Base-by-base conservation (phyloP, 140 eudicot species). In the Stevia rebaudiana region DNA sequence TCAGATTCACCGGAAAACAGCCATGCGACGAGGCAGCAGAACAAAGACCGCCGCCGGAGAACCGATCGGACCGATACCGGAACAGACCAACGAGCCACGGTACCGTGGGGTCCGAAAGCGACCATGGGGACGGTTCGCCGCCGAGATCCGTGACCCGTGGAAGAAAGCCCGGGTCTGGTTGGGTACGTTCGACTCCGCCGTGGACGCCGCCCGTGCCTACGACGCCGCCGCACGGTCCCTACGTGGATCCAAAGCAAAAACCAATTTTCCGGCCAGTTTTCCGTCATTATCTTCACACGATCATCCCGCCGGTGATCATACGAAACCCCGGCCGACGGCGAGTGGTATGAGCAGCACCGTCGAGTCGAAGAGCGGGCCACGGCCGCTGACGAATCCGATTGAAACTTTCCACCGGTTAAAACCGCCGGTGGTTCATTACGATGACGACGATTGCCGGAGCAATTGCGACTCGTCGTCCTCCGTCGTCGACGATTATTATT, bases 81-180 rank as follows among this genome's bases (percentile, higher is more conserved):
- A 60, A 2, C 47, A 50, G n/a, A 25, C 6, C 28, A 75, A 68
- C 59, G 82, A 76, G 74, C 84, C 84, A 3, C 73, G 82, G 8
- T 82, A 72, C 67, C 79, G 88, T 0, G 88, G 88, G 0, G 88
- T 82, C 11, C 73, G 88, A 6, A 73, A 61, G 47, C 50, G 88
- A 12, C 88, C 88, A 19, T 82, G 88, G 88, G 88, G 88, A 4
- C 66, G 88, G 18, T 82, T 71, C 71, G 88, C 88, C 8, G 88
- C 88, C 11, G 88, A 82, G 84, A 82, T 82, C 77, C 82, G 88
- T 3, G 88, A 79, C 81, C 88, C 88, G 9, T 76, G 74, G 79
- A 82, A 82, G 74, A 82, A 82, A 65, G 68, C 78, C 3, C 82
- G 88, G n/a, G 88, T 82, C 47, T 82, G 88, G 88, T 54, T 82